These are phyloP conservation scores for Hygrocybe punicea DNA, from an alignment of 768 basidiomycete species.

Conservation along the genomic window DNA sequence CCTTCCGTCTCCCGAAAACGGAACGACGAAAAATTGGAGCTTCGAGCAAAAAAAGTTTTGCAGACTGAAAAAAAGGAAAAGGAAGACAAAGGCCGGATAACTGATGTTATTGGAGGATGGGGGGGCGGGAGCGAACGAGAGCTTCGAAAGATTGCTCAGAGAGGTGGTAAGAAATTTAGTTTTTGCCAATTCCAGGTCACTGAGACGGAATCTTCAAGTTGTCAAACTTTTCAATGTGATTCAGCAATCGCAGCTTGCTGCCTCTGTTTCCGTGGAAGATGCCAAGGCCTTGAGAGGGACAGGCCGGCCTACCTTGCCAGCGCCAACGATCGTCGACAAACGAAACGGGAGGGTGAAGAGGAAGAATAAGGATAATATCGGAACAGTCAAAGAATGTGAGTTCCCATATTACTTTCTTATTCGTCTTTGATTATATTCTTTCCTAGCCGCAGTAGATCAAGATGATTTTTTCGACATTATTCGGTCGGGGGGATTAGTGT, in stretches of 20 bases:
- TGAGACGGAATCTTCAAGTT: slow-evolving; percentile 37
- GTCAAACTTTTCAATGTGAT: slow-evolving; percentile 87
- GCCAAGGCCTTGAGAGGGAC: slow-evolving; percentile 61
- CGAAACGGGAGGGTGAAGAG: slow-evolving; percentile 46
- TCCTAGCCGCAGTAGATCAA: slow-evolving; percentile 55
- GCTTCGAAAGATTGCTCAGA: slow-evolving; percentile 78
- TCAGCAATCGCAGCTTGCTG: slow-evolving; percentile 70
- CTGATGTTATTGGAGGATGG: slow-evolving; percentile 83
- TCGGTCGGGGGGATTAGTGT: slow-evolving; percentile 74
- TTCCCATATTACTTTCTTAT: slow-evolving; percentile 4
- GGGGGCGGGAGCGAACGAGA: slow-evolving; percentile 77
- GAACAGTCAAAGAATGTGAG: slow-evolving; percentile 58
- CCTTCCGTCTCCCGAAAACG: slow-evolving; percentile 65
- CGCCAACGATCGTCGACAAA: slow-evolving; percentile 54
- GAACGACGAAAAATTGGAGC: slow-evolving; percentile 74
- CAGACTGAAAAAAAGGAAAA: slow-evolving; percentile 69
- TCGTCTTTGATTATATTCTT: slow-evolving; percentile 7
- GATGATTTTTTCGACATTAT: slow-evolving; percentile 83
- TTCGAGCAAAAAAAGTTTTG: slow-evolving; percentile 66
- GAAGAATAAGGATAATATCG: slow-evolving; percentile 51
- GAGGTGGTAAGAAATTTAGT: slow-evolving; percentile 57
- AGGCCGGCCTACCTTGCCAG: slow-evolving; percentile 70
- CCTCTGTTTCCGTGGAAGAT: slow-evolving; percentile 51
- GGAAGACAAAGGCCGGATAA: slow-evolving; percentile 64
- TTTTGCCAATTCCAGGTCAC: background rate